A percentile compares a stretch with the other conserved stretches of the same genome.
Evolutionary conservation across 2,329 filamentous ascomycete genomes (phyloP).

Genomic region (Annulohypoxylon truncatum): DNA sequence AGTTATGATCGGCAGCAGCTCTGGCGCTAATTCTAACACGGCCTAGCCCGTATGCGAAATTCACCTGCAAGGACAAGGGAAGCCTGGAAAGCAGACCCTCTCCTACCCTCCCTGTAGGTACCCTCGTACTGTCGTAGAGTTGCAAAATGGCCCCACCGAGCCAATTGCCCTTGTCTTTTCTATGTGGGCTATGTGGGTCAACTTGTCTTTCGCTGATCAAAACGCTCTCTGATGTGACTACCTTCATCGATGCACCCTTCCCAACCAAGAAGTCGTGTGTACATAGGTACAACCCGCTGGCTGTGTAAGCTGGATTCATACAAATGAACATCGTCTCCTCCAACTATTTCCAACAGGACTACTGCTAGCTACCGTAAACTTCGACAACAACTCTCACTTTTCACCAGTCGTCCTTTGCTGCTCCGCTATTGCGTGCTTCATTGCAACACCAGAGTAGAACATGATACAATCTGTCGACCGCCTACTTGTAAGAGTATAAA

Average conservation of each 20-base stretch:
- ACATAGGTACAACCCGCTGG: constrained; percentile 40
- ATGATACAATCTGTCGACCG: constrained; percentile 39
- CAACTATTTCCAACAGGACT: constrained; percentile 41
- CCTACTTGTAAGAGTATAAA: constrained; percentile 34
- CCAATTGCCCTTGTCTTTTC: constrained; percentile 38
- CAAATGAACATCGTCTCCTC: constrained; percentile 50
- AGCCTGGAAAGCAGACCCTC: constrained; percentile 17
- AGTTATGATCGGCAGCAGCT: constrained; percentile 45
- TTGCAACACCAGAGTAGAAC: constrained; percentile 37
- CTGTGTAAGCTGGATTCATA: constrained; percentile 47
- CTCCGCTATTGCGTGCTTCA: constrained; percentile 38
- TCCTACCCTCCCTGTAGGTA: constrained; percentile 11
- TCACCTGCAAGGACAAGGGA: constrained; percentile 41
- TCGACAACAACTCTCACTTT: constrained; percentile 33
- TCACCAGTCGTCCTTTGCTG: constrained; percentile 21
- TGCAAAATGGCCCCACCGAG: constrained; percentile 40
- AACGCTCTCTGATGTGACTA: constrained; percentile 48
- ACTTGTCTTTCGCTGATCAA: constrained; percentile 47
- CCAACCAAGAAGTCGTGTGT: constrained; percentile 39
- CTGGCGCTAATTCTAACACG: constrained; percentile 45
- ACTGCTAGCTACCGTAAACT: constrained; percentile 30
- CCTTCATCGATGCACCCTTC: constrained; percentile 36
- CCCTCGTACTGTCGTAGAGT: constrained; percentile 20
- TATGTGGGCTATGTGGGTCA: constrained; percentile 26
- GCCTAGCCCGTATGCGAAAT: constrained; percentile 46